Evolutionary conservation across 2,329 filamentous ascomycete species (phyloP), one percentile per base, ranked within the genome.

Genomic region (Colletotrichum salicis): DNA sequence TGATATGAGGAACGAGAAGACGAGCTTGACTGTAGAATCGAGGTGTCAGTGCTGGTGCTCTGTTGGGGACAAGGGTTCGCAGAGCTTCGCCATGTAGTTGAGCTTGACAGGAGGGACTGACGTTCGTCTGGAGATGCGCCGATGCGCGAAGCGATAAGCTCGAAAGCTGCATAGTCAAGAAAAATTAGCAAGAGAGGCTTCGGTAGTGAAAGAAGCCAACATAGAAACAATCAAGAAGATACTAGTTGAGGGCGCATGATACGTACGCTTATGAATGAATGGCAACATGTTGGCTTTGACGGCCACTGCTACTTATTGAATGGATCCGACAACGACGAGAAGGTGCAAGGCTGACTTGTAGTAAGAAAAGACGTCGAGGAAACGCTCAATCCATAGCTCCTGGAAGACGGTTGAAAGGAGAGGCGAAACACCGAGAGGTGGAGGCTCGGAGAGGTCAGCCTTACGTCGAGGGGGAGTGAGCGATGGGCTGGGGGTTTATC

Each of bases 1-100:
- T 12, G 96, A 98, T 51, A 97, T 82, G 59, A 99, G 87, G 81
- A 98, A 97, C 7, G 94, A 94, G 80, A 91, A 92, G 77, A 98
- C 92, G 76, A 98, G 92, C 82, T 99, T 99, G 76, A 99, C 95
- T 98, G 76, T 69, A n/a, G 11, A 29, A 37, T 15, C 35, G 15
- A 27, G 31, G 37, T 22, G 45, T 71, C 54, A 71, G 69, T 41
- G 15, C 7, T 22, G 22, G 22, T 52, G 57, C 7, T 37, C 22
- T 24, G 22, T 56, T 24, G 7, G 41, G 41, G 7, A 52, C 64
- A 59, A 74, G 35, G 77, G 75, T 76, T 79, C 78, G 74, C 82
- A 83, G 74, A 80, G 80, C 83, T 41, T 37, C 35, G 22, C 27
- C 27, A 8, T 33, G 29, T n/a, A 27, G 10, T 31, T 6, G 51